phyloP scores from a whole-genome alignment of 176 grass and related monocot species.

The Zea luxurians region DNA sequence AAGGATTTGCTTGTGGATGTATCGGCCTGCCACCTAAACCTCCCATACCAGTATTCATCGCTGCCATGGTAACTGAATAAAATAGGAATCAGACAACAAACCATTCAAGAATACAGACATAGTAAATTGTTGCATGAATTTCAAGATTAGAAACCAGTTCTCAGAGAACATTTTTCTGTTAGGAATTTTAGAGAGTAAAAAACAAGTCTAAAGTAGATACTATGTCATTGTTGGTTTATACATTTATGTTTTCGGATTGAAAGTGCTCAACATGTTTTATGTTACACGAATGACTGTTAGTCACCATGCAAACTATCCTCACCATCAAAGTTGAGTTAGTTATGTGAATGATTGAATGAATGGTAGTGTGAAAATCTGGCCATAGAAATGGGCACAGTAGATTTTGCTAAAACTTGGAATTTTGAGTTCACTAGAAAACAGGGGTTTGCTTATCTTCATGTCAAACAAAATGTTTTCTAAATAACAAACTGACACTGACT shows the following conservation, averaged over 20 bases:
- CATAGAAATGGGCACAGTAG: neutral
- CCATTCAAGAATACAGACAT: neutral
- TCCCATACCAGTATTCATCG: constrained; percentile 49
- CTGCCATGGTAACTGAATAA: constrained; percentile 34
- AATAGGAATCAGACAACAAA: constrained; percentile 25
- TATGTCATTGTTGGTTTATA: neutral
- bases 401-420: too few relatives aligned
- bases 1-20: constrained; percentile 54
- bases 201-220: neutral
- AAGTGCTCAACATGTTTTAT: neutral
- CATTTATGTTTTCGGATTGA: neutral
- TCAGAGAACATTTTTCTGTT: neutral
- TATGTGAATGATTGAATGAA: neutral
- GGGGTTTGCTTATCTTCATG: neutral
- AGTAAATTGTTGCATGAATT: neutral
- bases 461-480: neutral
- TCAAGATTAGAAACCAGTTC: neutral
- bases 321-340: neutral
- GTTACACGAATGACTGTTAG: neutral
- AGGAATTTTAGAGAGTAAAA: neutral
- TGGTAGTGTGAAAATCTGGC: too few relatives aligned
- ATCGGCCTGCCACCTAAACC: constrained; percentile 17
- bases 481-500: neutral
- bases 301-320: neutral
- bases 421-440: neutral